Evolutionary conservation across 1,139 yeast species (phyloP).

Genomic region (Magnusiomyces suaveolens): DNA sequence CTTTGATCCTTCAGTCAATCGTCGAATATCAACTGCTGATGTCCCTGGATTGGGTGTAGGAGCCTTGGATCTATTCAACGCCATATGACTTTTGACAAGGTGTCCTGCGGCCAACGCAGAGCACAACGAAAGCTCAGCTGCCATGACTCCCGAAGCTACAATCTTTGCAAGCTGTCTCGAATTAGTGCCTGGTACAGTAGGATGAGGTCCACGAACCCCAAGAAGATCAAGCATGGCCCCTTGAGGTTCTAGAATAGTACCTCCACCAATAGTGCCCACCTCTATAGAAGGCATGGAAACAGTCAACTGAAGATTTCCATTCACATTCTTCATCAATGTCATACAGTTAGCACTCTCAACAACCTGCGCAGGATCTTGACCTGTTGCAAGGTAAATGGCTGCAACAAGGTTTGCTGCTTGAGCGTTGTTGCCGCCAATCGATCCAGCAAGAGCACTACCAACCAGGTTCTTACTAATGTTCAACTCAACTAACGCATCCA

Average conservation of each 20-base stretch:
- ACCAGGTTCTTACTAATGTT: conserved; percentile 81
- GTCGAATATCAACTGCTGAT: conserved; percentile 38
- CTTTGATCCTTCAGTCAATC: conserved; percentile 60
- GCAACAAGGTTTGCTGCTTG: conserved; percentile 96
- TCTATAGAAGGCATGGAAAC: conserved; percentile 99
- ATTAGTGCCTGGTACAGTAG: conserved; percentile 87
- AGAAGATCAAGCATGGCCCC: conserved; percentile 89
- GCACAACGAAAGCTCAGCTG: conserved; percentile 90
- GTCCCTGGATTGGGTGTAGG: conserved; percentile 32
- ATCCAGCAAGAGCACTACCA: conserved; percentile 98
- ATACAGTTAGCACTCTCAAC: conserved; percentile 97
- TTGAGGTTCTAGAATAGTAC: conserved; percentile 95
- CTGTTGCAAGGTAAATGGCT: conserved; percentile 87
- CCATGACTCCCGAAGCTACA: conserved; percentile 90
- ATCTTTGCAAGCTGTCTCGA: conserved; percentile 92
- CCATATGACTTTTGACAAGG: conserved; percentile 95
- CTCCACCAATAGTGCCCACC: conserved; percentile 99
- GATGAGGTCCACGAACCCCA: conserved; percentile 94
- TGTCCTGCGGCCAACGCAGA: conserved; percentile 98
- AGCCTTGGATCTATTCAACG: conserved; percentile 71
- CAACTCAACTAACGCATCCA: conserved; percentile 81
- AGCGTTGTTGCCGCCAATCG: conserved; percentile 96
- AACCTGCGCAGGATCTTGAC: conserved; percentile 98
- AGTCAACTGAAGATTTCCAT: conserved; percentile 78
- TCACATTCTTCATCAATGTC: conserved; percentile 76